A percentile compares a stretch with the other conserved stretches of the same genome.
phyloP scores from a whole-genome alignment of 2,329 filamentous ascomycete species.

The Claviceps arundinis region DNA sequence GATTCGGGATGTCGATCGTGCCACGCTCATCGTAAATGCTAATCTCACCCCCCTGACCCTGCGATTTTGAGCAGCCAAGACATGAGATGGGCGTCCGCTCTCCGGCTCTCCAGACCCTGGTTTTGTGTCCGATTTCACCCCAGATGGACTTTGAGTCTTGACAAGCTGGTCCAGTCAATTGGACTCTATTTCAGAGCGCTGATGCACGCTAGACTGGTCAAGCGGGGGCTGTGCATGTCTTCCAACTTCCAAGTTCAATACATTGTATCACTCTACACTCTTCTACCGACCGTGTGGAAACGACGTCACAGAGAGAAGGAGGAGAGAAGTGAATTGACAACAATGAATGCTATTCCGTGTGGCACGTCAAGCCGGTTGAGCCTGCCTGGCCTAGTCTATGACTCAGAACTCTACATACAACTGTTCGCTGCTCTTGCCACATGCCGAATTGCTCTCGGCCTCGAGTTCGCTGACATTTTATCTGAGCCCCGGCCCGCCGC shows the following conservation, averaged over 20 bases:
- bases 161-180: neutral
- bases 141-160: neutral
- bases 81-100: neutral
- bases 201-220: neutral
- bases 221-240: neutral
- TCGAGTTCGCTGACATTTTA: no score
- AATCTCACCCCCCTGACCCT: neutral
- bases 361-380: no score
- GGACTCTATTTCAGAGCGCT: constrained; percentile 1
- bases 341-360: no score
- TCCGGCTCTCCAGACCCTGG: neutral
- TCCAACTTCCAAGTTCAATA: neutral
- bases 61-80: neutral
- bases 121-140: neutral
- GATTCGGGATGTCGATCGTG: no score
- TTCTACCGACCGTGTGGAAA: no score
- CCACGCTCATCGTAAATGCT: no score
- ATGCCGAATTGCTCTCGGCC: neutral
- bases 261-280: no score
- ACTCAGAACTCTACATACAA: neutral
- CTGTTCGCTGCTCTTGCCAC: neutral
- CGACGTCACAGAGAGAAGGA: no score
- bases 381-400: no score
- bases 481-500: neutral
- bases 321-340: no score